Evolutionary conservation across 352 stramenopile species (phyloP), one percentile per base, ranked within the genome.

Genomic region (Phytophthora sansomeana): DNA sequence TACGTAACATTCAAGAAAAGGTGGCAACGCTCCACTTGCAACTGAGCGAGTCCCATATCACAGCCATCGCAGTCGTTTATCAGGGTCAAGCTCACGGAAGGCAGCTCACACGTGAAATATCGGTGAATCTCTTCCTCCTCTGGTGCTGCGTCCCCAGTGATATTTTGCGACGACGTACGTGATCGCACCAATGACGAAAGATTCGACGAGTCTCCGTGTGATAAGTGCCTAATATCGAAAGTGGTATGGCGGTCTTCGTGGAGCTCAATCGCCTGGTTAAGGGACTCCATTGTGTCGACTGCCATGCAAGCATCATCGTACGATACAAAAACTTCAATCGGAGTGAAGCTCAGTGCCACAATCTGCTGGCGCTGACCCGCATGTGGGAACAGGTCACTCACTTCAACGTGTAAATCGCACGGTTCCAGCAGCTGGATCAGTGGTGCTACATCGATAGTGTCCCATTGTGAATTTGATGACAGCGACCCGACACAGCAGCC

Each of bases 31-130:
- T 89, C 78, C 24, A 93, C 80, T 32, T 89, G 78, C 30, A 94
- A 61, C 55, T 96, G 87, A 10, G 85, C 64, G 10, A 96, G 81
- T 2, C 86, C 86, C 85, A 96, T 96, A 66, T 96, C 87, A 58
- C 87, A 94, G 7, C 85, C 86, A 32, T 93, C 86, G 57, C 87
- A 94, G 64, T 96, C 87, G 41, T 96, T 96, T 53, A 96, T 93
- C 17, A 96, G 46, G 1, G 86, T 94, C 44, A 96, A 55, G 26
- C 72, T 76, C 61, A 95, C 81, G 5, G 80, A 83, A 16, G 71
- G 70, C 28, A 93, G 57, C 21, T 95, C 84, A 28, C 80, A 89
- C 21, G 87, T 94, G 41, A 93, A 84, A 57, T 93, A 92, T 9
- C 84, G 83, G 51, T 94, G 83, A 8, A 91, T 72, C 54, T 95